These are phyloP conservation scores for Tuber calosporum DNA, from an alignment of 495 filamentous ascomycete genomes.

Conservation along the genomic window DNA sequence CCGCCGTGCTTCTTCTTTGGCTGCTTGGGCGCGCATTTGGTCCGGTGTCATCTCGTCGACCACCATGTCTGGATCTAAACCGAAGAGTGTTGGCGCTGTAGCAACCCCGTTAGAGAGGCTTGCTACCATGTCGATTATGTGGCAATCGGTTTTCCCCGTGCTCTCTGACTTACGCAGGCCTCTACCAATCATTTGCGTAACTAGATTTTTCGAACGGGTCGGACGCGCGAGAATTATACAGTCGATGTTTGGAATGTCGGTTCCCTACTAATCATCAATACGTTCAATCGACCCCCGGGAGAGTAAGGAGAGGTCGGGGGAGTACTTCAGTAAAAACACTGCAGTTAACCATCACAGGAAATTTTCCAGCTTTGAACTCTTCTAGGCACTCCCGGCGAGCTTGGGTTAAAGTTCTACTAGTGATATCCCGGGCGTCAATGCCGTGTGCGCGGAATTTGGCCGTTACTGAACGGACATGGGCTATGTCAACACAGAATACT, in stretches of 20 bases:
- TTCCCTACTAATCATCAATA: slow-evolving; percentile 45
- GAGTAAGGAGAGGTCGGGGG: neutral
- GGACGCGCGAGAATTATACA: slow-evolving; percentile 84
- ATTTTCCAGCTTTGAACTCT: slow-evolving; percentile 67
- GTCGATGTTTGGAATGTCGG: slow-evolving; percentile 95
- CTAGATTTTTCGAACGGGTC: slow-evolving; percentile 78
- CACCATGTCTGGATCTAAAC: slow-evolving; percentile 77
- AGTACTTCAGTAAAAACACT: slow-evolving; percentile 83
- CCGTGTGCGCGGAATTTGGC: slow-evolving; percentile 65
- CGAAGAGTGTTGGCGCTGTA: slow-evolving; percentile 86
- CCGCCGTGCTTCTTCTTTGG: slow-evolving; percentile 1
- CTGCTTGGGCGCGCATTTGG: neutral
- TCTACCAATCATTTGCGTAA: slow-evolving; percentile 96
- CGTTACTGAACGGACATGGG: slow-evolving; percentile 67
- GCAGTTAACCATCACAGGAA: slow-evolving; percentile 86
- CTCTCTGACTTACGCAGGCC: slow-evolving; percentile 65
- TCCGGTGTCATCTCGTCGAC: slow-evolving; percentile 45
- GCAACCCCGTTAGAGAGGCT: slow-evolving; percentile 72
- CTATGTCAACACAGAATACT: slow-evolving; percentile 85
- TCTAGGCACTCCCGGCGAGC: slow-evolving; percentile 61
- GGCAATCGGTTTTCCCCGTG: slow-evolving; percentile 76
- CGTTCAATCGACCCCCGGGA: too few species aligned
- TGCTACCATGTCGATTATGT: slow-evolving; percentile 94
- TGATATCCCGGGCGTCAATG: slow-evolving; percentile 77
- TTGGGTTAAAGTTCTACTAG: slow-evolving; percentile 61